These are phyloP conservation scores for Starmera quercuum DNA, from an alignment of 805 yeast genomes.

Conservation along the genomic window DNA sequence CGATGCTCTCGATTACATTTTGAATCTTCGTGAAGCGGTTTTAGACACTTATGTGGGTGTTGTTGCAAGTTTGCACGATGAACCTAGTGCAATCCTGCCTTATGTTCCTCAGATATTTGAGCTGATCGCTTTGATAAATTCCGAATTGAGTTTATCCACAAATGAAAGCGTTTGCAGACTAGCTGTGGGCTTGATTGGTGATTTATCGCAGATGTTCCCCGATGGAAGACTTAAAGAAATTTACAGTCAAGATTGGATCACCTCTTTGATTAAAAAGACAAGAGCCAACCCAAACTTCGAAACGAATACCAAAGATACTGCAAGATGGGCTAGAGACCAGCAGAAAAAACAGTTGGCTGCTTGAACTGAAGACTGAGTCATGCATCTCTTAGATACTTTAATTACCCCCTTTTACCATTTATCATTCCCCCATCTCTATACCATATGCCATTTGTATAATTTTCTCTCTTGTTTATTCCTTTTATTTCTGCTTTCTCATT, in stretches of 20 bases:
- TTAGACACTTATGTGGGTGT: constrained; percentile 94
- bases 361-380: constrained; percentile 3
- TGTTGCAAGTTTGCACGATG: constrained; percentile 76
- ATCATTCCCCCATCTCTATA: neutral
- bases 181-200: constrained; percentile 88
- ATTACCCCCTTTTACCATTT: neutral
- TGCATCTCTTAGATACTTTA: neutral
- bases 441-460: neutral
- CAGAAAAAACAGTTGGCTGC: constrained; percentile 15
- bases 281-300: constrained; percentile 56
- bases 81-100: constrained; percentile 57
- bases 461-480: neutral
- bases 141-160: constrained; percentile 50
- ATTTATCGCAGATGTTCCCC: constrained; percentile 80
- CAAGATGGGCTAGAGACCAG: constrained; percentile 93
- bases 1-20: constrained; percentile 72
- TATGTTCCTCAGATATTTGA: constrained; percentile 64
- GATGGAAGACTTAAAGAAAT: constrained; percentile 63
- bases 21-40: constrained; percentile 75
- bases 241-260: constrained; percentile 71
- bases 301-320: constrained; percentile 76
- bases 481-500: neutral
- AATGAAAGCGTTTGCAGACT: constrained; percentile 73
- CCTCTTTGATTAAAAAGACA: constrained; percentile 66
- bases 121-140: constrained; percentile 53